Percentiles rank a stretch among this genome's conserved stretches.
Evolutionary conservation across 495 filamentous ascomycete species (phyloP).

Genomic region (Penicillium coprophilum): DNA sequence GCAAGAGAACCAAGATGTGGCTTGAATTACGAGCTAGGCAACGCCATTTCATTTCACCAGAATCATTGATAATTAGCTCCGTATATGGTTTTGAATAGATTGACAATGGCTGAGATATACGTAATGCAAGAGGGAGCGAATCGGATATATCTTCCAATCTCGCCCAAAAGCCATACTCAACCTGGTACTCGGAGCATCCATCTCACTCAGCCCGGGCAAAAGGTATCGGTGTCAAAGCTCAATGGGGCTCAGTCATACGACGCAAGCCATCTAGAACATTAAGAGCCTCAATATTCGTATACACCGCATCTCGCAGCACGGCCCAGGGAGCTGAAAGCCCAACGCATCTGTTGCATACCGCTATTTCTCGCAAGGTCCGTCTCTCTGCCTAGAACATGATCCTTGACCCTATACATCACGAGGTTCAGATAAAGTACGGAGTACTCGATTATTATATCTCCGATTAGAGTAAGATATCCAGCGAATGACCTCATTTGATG

Average conservation of each 20-base stretch:
- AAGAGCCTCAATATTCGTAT: slow-evolving; percentile 4
- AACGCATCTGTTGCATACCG: neutral
- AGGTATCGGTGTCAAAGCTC: neutral
- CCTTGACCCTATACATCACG: neutral
- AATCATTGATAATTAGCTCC: neutral
- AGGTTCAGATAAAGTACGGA: neutral
- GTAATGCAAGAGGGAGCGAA: neutral
- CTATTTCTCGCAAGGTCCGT: neutral
- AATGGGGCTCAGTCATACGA: neutral
- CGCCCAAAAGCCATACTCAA: neutral
- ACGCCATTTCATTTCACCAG: neutral
- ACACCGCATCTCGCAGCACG: neutral
- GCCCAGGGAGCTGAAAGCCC: neutral
- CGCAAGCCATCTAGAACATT: neutral
- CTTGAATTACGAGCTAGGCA: slow-evolving; percentile 8
- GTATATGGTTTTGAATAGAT: neutral
- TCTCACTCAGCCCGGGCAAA: slow-evolving; percentile 1
- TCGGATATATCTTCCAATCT: neutral
- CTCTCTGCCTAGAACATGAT: neutral
- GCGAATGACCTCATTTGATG: slow-evolving; percentile 7
- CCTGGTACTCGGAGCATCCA: neutral
- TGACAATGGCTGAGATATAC: neutral
- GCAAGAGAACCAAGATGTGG: neutral
- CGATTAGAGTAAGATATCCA: neutral
- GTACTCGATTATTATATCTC: neutral